Conservation (phyloP, 345 rosid species). For the Melastoma malabathricum region DNA sequence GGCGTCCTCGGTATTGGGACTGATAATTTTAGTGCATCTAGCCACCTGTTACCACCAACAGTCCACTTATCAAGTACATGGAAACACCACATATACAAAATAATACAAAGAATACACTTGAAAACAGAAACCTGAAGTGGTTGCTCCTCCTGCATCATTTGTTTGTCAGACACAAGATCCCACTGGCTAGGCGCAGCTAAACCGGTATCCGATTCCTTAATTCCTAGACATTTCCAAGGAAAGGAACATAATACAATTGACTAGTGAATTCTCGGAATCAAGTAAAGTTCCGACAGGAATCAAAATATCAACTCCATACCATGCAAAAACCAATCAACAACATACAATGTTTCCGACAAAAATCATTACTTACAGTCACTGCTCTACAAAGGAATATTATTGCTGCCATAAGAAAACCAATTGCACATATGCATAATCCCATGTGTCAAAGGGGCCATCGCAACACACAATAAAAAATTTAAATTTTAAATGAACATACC, state of each 20-base stretch:
- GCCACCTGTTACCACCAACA: constrained; percentile 43
- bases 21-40: constrained; percentile 91
- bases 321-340: no score
- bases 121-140: constrained; percentile 48
- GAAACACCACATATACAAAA: no score
- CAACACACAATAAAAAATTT: background rate
- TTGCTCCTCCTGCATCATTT: constrained; percentile 99
- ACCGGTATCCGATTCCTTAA: constrained; percentile 96
- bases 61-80: background rate
- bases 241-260: no score
- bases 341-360: no score
- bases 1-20: constrained; percentile 90
- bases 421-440: no score
- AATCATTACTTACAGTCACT: no score
- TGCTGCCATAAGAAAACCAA: background rate
- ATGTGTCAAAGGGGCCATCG: background rate
- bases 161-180: constrained; percentile 99
- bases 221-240: constrained; percentile 26
- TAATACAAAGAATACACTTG: background rate
- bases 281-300: no score
- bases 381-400: no score
- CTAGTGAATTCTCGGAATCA: no score
- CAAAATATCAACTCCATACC: no score
- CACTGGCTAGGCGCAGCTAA: constrained; percentile 96
- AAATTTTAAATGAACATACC: constrained; percentile 30